These are phyloP conservation scores for Fusarium phyllophilum DNA, from an alignment of 2,329 filamentous ascomycete genomes.

Conservation along the genomic window DNA sequence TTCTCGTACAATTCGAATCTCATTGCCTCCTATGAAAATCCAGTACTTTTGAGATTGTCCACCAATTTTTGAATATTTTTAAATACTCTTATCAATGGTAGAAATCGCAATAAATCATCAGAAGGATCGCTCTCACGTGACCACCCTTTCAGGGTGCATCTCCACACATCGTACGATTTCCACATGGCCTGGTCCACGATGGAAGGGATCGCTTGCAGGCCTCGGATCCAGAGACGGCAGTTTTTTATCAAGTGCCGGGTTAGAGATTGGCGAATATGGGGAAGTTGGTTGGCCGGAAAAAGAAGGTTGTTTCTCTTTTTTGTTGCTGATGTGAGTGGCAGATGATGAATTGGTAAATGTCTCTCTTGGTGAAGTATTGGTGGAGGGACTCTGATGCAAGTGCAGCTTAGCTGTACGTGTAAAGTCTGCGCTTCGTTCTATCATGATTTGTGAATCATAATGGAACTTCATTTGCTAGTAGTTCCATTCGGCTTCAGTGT, in stretches of 20 bases:
- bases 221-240: not conserved
- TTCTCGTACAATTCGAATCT: accelerated
- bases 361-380: not conserved
- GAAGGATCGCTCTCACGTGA: conserved; percentile 17
- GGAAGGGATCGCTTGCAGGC: conserved; percentile 8
- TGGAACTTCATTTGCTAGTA: no score
- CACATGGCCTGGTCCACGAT: conserved; percentile 27
- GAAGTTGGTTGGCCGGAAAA: not conserved
- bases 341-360: not conserved
- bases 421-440: not conserved
- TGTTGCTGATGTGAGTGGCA: not conserved
- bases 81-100: not conserved
- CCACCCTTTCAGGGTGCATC: conserved; percentile 24
- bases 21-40: accelerated
- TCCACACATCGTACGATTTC: conserved; percentile 41
- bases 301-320: not conserved
- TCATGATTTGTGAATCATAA: not conserved
- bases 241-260: conserved; percentile 4
- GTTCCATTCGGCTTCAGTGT: not conserved
- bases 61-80: accelerated
- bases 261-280: not conserved
- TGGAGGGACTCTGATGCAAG: not conserved
- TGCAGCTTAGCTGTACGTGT: no score
- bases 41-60: accelerated
- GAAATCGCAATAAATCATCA: accelerated